Percentiles rank a stretch among this genome's conserved stretches.
These are phyloP conservation scores for Ceratobasidium sp. DNA, from an alignment of 1,284 basidiomycete genomes.

Conservation along the genomic window DNA sequence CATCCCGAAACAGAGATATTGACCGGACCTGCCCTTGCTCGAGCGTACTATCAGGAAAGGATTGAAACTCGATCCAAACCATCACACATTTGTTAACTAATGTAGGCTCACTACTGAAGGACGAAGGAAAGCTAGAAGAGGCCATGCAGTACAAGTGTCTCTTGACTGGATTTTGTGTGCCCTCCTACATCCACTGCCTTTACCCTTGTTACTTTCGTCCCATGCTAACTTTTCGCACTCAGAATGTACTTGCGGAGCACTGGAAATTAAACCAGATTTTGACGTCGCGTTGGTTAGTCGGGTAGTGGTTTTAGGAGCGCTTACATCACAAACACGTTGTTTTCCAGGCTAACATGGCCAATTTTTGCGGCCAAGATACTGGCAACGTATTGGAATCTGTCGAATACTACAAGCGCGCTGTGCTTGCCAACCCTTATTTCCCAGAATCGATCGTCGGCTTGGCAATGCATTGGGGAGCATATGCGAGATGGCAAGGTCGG, in stretches of 20 bases:
- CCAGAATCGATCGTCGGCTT: constrained; percentile 66
- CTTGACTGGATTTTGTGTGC: too few species aligned
- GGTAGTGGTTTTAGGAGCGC: not conserved
- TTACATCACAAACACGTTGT: too few species aligned
- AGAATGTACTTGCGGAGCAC: constrained; percentile 59
- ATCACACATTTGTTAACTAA: constrained; percentile 69
- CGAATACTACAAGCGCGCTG: constrained; percentile 61
- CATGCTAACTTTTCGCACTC: not conserved
- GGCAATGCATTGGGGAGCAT: constrained; percentile 60
- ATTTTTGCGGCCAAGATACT: constrained; percentile 38
- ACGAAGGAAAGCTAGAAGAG: constrained; percentile 59
- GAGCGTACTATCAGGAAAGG: constrained; percentile 63
- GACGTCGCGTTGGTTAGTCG: constrained; percentile 65
- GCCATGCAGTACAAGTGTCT: constrained; percentile 65
- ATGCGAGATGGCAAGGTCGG: constrained; percentile 63
- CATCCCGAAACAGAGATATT: constrained; percentile 42
- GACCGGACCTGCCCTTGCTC: constrained; percentile 55
- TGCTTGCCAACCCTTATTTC: constrained; percentile 60
- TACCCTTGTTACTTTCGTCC: too few species aligned
- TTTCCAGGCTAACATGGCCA: constrained; percentile 19
- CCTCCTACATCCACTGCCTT: too few species aligned
- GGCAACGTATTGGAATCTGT: constrained; percentile 61
- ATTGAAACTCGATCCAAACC: constrained; percentile 59
- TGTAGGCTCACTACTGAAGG: constrained; percentile 65
- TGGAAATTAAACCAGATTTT: constrained; percentile 62